Evolutionary conservation across 2,329 filamentous ascomycete species (phyloP), one percentile per base, ranked within the genome.

Genomic region (Exophiala viscosa): DNA sequence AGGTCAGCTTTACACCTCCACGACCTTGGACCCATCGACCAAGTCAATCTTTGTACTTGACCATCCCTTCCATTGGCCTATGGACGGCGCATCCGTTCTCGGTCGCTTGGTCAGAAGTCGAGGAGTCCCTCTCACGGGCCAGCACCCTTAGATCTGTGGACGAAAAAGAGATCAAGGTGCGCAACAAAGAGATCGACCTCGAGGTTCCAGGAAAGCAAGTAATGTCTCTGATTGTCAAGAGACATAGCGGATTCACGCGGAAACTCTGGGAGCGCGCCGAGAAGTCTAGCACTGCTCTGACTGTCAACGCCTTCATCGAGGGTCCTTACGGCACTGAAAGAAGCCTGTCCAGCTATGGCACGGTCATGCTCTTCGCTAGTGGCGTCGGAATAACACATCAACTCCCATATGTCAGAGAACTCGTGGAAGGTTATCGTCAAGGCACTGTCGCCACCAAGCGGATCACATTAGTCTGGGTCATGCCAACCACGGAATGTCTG

Each of bases 301-400:
- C 77, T 9, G 76, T 91, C 50, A 80, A 78, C 52, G 90, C 89
- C 32, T 83, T 88, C 52, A 83, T 95, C 56, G 93, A 97, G 72
- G 93, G 93, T 0, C 92, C 93, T 0, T 97, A 97, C 67, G 86
- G 83, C 3, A 86, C 85, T 38, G 86, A 90, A 66, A 87, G 96
- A 70, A 84, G 84, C 55, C 84, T 97, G 59, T 85, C 90, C 70
- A 96, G 91, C 6, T 97, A 96, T 70, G 92, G 93, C 35, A 93
- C 95, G 39, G 84, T 86, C 40, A 82, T 99, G 58, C 85, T 99
- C 51, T 90, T 96, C 66, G 91, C 92, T 10, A 91, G 90, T 51
- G 89, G 92, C 52, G 90, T 93, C 4, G 93, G 93, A 57, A 97
- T 99, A 71, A 96, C 92, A 1, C 92, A 97, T 69, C 90, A 95